Conservation (phyloP, 2,329 filamentous ascomycete genomes). For the Xylaria sp. region DNA sequence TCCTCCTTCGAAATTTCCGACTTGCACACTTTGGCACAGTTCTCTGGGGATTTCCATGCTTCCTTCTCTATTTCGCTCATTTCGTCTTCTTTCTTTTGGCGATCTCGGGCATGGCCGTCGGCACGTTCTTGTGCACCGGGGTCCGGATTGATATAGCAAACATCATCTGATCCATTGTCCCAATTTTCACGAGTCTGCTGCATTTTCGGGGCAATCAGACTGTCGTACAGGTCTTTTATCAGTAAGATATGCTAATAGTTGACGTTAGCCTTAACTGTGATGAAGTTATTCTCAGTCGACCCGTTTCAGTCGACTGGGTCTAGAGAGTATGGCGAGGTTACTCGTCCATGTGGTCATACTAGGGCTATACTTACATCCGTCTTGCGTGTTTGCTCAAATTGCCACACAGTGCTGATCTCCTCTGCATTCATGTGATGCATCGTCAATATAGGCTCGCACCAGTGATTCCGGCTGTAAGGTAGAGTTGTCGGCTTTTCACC, state of each 20-base stretch:
- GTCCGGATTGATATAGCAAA: slow-evolving; percentile 57
- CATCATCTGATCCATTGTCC: slow-evolving; percentile 64
- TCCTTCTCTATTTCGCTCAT: slow-evolving; percentile 57
- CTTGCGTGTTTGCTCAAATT: slow-evolving; percentile 63
- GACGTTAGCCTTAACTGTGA: slow-evolving; percentile 28
- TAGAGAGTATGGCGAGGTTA: neutral
- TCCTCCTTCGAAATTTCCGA: slow-evolving; percentile 53
- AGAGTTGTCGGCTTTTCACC: slow-evolving; percentile 65
- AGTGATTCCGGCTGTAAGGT: slow-evolving; percentile 60
- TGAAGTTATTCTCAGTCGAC: neutral
- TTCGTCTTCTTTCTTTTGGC: slow-evolving; percentile 54
- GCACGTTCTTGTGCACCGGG: slow-evolving; percentile 52
- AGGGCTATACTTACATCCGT: slow-evolving; percentile 52
- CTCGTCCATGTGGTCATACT: neutral
- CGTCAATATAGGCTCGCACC: slow-evolving; percentile 68
- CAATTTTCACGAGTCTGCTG: slow-evolving; percentile 58
- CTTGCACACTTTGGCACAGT: slow-evolving; percentile 63
- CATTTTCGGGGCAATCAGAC: slow-evolving; percentile 60
- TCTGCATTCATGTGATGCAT: slow-evolving; percentile 67
- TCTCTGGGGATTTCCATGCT: slow-evolving; percentile 58
- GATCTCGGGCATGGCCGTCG: slow-evolving; percentile 48
- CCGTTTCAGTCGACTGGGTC: neutral
- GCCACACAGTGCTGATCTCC: slow-evolving; percentile 64
- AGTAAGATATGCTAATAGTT: slow-evolving; percentile 55
- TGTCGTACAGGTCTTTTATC: slow-evolving; percentile 62